Evolutionary conservation across 257 asterid species (phyloP).

Genomic region (Solanum microdontum): DNA sequence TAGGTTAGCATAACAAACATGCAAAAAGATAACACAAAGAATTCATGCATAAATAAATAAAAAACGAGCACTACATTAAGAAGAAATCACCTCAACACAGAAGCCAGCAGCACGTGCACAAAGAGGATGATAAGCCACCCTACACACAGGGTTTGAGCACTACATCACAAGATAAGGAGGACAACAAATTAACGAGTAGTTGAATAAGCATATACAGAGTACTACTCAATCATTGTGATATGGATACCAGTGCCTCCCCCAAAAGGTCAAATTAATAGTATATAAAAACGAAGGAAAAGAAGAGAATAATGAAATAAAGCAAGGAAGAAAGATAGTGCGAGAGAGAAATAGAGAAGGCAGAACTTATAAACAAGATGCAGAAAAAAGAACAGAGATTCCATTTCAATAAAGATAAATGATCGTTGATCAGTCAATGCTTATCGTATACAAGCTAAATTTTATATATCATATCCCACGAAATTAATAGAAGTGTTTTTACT

Average conservation of each 20-base stretch:
- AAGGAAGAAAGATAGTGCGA: not conserved
- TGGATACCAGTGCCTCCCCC: not conserved
- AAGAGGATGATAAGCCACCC: conserved; percentile 95
- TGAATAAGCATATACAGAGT: not conserved
- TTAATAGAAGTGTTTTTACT: not conserved
- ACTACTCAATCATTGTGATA: not conserved
- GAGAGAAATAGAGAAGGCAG: not conserved
- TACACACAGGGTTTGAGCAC: conserved; percentile 79
- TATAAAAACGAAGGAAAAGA: not conserved
- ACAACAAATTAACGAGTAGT: not conserved
- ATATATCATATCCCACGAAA: not conserved
- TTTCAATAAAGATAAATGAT: not conserved
- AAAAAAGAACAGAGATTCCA: not conserved
- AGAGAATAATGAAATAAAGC: not conserved
- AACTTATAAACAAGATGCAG: not conserved
- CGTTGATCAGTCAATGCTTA: not conserved
- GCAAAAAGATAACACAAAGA: not conserved
- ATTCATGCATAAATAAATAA: not conserved
- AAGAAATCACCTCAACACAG: conserved; percentile 73
- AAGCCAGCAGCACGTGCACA: conserved; percentile 99
- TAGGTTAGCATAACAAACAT: not conserved
- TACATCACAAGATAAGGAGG: conserved; percentile 20
- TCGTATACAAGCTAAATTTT: not conserved
- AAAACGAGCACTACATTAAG: not conserved
- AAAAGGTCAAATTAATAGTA: not conserved